Evolutionary conservation across 2,329 filamentous ascomycete species (phyloP), one percentile per base, ranked within the genome.

Genomic region (Nigrospora oryzae): DNA sequence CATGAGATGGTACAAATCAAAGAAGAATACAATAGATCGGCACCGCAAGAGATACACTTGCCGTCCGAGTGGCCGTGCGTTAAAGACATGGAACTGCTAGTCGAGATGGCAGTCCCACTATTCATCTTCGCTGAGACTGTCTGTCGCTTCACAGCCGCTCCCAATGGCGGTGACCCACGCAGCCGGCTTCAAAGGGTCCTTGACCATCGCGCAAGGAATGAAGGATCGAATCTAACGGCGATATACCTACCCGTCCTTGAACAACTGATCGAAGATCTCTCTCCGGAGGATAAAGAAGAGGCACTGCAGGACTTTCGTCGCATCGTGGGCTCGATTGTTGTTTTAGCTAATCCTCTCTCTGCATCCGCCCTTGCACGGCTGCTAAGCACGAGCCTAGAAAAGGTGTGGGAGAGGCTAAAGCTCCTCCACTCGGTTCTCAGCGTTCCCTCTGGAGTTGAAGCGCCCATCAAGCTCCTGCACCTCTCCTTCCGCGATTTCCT

Each of bases 111-210:
- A 10, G 41, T 54, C 14, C 56, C 55, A 13, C 47, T 60, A 2
- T 61, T 61, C 49, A 62, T 62, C 43, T 60, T 56, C 42, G 56
- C 58, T 28, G 47, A 53, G 23, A 61, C 56, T 4, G 45, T 51
- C 7, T 61, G 58, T 32, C 55, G 54, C 4, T 61, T 60, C 35
- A 30, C 61, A 7, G 43, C 43, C 14, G 50, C 49, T 51, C 46
- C 40, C n/a, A 44, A 15, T 13, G 6, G 14, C 7, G 42, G 30
- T 15, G 15, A 38, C 35, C 46, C 43, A 35, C 38, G 34, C 14
- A 34, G 38, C 34, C 30, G 44, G 33, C 38, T 46, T 4, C 33
- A 48, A 33, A 43, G 17, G n/a, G 16, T 44, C 31, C 34, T 44
- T 8, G 16, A 17, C 3, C 17, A 44, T 12, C 19, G 19, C 4